Evolutionary conservation across 495 filamentous ascomycete species (phyloP), one percentile per base, ranked within the genome.

Genomic region (Talaromyces thailandensis): DNA sequence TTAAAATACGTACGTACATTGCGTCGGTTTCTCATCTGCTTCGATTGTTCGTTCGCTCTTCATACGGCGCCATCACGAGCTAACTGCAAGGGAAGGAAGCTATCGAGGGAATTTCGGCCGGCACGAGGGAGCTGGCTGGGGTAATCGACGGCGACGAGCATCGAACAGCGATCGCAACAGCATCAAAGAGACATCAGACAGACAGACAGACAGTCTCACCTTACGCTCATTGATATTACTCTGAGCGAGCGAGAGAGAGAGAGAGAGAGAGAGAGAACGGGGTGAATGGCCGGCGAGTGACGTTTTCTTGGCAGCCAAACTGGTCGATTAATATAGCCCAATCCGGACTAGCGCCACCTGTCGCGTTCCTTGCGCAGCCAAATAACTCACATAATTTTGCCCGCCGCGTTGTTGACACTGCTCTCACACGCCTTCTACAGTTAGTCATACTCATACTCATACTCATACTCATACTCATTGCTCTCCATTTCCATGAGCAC

Each of bases 281-380:
- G 24, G 55, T 23, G 12, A 14, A 35, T n/a, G 29, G 29, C 55
- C 55, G 55, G 9, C 28, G 55, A 23, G 55, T 57, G 55, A 57
- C 55, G 55, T 57, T 57, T 55, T 28, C 24, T 55, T 52, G 50
- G 50, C 50, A 28, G 50, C 50, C 12, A 28, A 24, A 28, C 18
- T 4, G 50, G 23, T 55, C 26, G 51, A 55, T 25, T 55, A 61
- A 61, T 61, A 61, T 61, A 61, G 43, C 59, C 59, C 59, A 61
- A 61, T 32, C 8, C 40, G 59, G 59, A 2, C 40, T 61, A 61
- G 59, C 40, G n/a, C 35, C 0, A 21, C 24, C 29, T 35, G 45
- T 50, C 59, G 59, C 59, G 59, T 51, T 59, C 21, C 18, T 50
- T 23, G 3, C 40, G 56, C 45, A 50, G 21, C 21, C 45, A 50